Base-by-base conservation (phyloP, 2,329 filamentous ascomycete genomes). In the Verticillium alfalfae region DNA sequence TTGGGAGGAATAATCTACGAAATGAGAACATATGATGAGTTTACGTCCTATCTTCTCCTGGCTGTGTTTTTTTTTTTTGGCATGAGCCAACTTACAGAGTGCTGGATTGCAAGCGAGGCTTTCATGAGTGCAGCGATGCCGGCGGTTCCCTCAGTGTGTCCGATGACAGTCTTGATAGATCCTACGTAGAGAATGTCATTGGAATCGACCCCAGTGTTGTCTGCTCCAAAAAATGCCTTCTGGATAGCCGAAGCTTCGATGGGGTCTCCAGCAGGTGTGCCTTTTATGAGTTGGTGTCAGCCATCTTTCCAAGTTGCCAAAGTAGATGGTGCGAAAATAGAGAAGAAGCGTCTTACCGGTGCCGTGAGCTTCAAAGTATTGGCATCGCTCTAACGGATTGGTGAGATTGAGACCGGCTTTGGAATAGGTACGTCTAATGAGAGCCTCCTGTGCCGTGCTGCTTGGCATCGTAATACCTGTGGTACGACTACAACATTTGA, bases 401-500 rank as follows among this genome's bases (percentile, higher is more conserved):
- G 31, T 13, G 5, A 61, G 6, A 57, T 64, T 56, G 5, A 62
- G 38, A 2, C 65, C 65, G 1, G 61, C 62, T 5, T 52, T 56
- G 5, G 56, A 38, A 60, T 76, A 76, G 1, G 69, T 67, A 2
- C 62, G 60, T 59, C 66, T 56, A 39, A 74, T 75, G 2, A 73
- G 58, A 0, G 31, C 56, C 3, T 55, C 66, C 58, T 77, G 75
- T 2, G 70, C 70, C 1, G 59, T 56, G 1, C 36, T 60, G 52
- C 62, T 77, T 0, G 79, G 79, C 59, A 75, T 68, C 0, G 76
- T 78, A 45, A 80, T 73, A 1, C 76, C 76, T 5, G 13, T 39
- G 1, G 61, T 62, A 1, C 41, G 31, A 31, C 26, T 31, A 31
- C 26, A 31, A 31, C 26, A 31, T 31, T 31, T 31, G 26, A 3